phyloP scores from a whole-genome alignment of 257 asterid genomes.

The Schizonepeta tenuifolia region DNA sequence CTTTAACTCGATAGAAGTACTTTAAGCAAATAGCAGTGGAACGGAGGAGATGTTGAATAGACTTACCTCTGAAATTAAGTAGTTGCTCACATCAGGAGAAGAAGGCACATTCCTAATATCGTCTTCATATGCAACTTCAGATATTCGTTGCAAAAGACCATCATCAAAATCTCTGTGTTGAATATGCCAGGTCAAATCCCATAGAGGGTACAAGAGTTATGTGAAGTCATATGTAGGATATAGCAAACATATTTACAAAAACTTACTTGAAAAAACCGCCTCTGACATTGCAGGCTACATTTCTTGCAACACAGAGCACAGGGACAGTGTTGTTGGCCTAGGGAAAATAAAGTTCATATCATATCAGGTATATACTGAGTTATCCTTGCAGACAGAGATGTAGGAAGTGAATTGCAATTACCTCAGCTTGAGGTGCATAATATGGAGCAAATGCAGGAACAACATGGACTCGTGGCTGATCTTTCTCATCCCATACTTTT shows the following conservation, averaged over 20 bases:
- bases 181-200: constrained; percentile 36
- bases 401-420: constrained; percentile 37
- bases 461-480: constrained; percentile 95
- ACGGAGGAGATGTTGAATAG: constrained; percentile 19
- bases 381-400: constrained; percentile 15
- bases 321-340: constrained; percentile 87
- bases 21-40: constrained; percentile 14
- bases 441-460: constrained; percentile 99
- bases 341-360: constrained; percentile 28
- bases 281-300: constrained; percentile 96
- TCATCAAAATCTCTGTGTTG: constrained; percentile 93
- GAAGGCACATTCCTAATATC: constrained; percentile 58
- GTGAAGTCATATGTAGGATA: constrained; percentile 28
- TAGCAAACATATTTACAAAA: constrained; percentile 8
- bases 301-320: constrained; percentile 94
- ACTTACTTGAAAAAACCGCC: constrained; percentile 98
- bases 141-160: constrained; percentile 69
- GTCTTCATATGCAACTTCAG: constrained; percentile 85
- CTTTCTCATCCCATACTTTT: constrained; percentile 97
- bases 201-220: constrained; percentile 25
- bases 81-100: constrained; percentile 90
- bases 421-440: constrained; percentile 98
- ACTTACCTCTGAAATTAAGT: constrained; percentile 81
- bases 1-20: constrained; percentile 5
- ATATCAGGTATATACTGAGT: constrained; percentile 31